phyloP scores from a whole-genome alignment of 129 eudicot genomes.

The Glebionis coronaria region DNA sequence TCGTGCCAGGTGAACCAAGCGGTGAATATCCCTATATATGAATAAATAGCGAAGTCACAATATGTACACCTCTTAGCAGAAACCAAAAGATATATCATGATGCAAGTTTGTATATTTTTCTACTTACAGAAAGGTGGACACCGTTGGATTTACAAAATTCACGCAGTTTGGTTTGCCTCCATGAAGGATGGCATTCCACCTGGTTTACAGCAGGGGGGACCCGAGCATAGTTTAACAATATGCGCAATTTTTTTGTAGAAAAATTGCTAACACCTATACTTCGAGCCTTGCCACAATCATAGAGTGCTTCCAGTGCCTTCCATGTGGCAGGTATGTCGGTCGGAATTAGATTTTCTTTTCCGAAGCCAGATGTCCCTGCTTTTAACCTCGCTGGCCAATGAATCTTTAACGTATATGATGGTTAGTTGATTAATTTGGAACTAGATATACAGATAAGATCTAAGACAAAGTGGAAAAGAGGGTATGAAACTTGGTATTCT shows the following conservation, averaged over 20 bases:
- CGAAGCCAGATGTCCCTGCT: slow-evolving; percentile 47
- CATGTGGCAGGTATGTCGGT: slow-evolving; percentile 68
- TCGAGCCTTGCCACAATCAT: slow-evolving; percentile 66
- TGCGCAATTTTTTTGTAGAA: slow-evolving; percentile 60
- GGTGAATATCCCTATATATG: slow-evolving; percentile 48
- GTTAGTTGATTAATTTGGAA: slow-evolving; percentile 3
- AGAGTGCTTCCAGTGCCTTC: slow-evolving; percentile 80
- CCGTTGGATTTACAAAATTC: slow-evolving; percentile 68
- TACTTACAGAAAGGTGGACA: slow-evolving; percentile 42
- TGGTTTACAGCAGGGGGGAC: slow-evolving; percentile 78
- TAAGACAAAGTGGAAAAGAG: neutral
- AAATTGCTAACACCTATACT: slow-evolving; percentile 86
- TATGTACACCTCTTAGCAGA: neutral
- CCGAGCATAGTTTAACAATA: slow-evolving; percentile 40
- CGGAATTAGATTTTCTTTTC: slow-evolving; percentile 47
- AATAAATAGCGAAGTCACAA: slow-evolving; percentile 6
- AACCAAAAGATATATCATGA: neutral
- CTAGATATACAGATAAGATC: neutral
- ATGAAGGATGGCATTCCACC: slow-evolving; percentile 78
- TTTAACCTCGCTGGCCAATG: slow-evolving; percentile 73
- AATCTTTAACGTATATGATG: slow-evolving; percentile 36
- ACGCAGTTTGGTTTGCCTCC: slow-evolving; percentile 68
- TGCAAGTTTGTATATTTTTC: neutral
- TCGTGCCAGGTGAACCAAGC: slow-evolving; percentile 59
- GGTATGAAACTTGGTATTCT: neutral